Evolutionary conservation across 352 stramenopile species (phyloP).

Genomic region (Elongisporangium prolatum): DNA sequence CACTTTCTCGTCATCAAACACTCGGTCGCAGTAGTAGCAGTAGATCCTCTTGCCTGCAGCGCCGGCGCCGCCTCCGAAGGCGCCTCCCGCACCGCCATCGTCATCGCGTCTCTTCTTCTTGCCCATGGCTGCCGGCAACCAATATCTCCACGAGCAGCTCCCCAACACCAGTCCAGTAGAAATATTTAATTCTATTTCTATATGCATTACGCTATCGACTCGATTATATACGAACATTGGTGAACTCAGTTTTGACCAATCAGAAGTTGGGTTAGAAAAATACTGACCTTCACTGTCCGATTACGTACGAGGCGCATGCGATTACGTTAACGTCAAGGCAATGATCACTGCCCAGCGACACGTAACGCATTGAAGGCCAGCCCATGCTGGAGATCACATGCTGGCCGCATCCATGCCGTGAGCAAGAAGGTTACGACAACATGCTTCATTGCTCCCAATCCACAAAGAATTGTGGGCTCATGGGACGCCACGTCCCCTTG

Average conservation of each 20-base stretch:
- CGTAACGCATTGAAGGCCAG: neutral
- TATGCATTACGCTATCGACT: neutral
- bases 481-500: neutral
- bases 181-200: neutral
- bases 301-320: neutral
- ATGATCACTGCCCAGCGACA: neutral
- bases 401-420: neutral
- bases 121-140: conserved; percentile 32
- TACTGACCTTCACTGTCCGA: neutral
- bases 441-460: neutral
- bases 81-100: conserved; percentile 10
- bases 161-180: neutral
- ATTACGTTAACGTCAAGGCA: neutral
- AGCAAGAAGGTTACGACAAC: neutral
- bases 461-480: neutral
- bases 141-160: neutral
- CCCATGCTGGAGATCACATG: neutral
- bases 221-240: neutral
- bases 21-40: conserved; percentile 92
- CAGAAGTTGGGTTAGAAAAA: neutral
- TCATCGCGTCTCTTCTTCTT: conserved; percentile 85
- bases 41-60: conserved; percentile 62
- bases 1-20: conserved; percentile 90
- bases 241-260: neutral
- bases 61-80: conserved; percentile 9